Evolutionary conservation across 805 yeast genomes (phyloP), one percentile per base, ranked within the genome.

Genomic region (Pichia sporocuriosa): DNA sequence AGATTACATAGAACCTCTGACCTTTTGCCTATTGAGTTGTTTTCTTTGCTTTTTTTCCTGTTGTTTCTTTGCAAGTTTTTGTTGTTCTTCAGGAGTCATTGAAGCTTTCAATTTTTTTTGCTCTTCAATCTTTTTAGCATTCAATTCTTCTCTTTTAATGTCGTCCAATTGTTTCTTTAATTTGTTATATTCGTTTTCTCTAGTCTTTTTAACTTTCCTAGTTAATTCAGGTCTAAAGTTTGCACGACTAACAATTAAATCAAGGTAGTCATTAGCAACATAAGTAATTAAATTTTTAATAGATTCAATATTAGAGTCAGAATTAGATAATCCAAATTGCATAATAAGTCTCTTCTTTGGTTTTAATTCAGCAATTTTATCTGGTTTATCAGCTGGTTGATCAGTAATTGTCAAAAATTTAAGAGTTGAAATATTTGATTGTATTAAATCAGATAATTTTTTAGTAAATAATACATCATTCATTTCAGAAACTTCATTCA

Each of bases 401-500:
- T 93, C 99, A 39, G 96, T 86, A 59, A 88, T 70, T 32, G 94
- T 81, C 47, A 93, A 58, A 56, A 61, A 83, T 56, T 79, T 77
- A 55, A 93, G 65, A 45, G 76, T 64, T 6, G 67, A 55, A 22
- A 66, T 67, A 29, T 55, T 47, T 12, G 46, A 37, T 12, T 54
- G 48, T 45, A 78, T 57, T 24, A 76, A 65, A 25, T 68, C 67
- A 23, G 66, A 63, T 40, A 81, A 69, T 46, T 72, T 74, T 22
- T 67, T 65, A 39, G 78, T 71, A 50, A 73, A 70, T 39, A 84
- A 65, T 44, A 75, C 66, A 5, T 78, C 86, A 50, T 81, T 87
- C 66, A 85, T 70, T 60, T 90, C 97, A 47, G 79, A 72, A 43
- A 77, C 77, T 69, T 93, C 99, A 53, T 84, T 70, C 97, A 93